A percentile compares a stretch with the other conserved stretches of the same genome.
These are phyloP conservation scores for Ochromonas danica DNA, from an alignment of 108 stramenopile genomes.

Conservation along the genomic window DNA sequence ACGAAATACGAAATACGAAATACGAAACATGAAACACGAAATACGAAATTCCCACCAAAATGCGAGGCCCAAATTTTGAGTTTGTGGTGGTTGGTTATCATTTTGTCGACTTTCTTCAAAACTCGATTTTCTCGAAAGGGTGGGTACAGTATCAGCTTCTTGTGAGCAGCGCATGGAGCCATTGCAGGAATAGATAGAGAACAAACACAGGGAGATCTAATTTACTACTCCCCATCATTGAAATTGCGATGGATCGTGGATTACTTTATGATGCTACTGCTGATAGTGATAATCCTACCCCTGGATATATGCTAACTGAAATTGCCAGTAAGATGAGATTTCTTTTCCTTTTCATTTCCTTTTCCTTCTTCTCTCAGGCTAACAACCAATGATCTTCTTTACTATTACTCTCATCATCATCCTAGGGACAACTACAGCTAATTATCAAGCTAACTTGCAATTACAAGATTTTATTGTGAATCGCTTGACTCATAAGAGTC, in stretches of 20 bases:
- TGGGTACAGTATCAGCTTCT: no score
- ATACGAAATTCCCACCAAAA: no score
- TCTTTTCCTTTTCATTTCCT: neutral
- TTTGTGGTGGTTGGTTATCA: no score
- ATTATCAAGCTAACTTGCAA: constrained; percentile 46
- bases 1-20: no score
- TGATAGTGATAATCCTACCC: constrained; percentile 80
- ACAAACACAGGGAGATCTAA: no score
- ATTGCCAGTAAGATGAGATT: constrained; percentile 73
- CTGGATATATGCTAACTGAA: constrained; percentile 94
- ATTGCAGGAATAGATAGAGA: no score
- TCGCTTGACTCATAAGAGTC: constrained; percentile 74
- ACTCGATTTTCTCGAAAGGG: no score
- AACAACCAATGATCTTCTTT: constrained; percentile 48
- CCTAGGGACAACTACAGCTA: constrained; percentile 10
- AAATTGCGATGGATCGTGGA: constrained; percentile 57
- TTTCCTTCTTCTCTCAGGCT: constrained; percentile 47
- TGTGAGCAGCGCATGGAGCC: no score
- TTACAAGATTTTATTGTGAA: constrained; percentile 68
- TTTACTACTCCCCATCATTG: no score
- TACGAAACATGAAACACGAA: no score
- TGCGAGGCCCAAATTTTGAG: no score
- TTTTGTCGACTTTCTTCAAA: no score
- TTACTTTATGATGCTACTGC: constrained; percentile 77
- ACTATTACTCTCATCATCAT: neutral